A percentile compares a stretch with the other conserved stretches of the same genome.
Evolutionary conservation across 306 rosid species (phyloP).

Genomic region (Erythrophleum fordii): DNA sequence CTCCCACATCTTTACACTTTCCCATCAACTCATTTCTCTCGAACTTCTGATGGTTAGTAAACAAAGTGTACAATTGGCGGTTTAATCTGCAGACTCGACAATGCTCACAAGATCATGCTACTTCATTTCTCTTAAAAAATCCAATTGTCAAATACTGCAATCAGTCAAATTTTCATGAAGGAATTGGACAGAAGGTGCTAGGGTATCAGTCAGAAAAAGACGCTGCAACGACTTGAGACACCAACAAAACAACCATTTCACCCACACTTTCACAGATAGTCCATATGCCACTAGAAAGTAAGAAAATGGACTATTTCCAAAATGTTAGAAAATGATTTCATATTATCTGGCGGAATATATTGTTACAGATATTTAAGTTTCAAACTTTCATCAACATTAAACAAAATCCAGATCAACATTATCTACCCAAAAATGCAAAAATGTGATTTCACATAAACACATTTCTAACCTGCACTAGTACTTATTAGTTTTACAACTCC

Average conservation of each 20-base stretch:
- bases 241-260: background rate
- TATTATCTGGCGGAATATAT: background rate
- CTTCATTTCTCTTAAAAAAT: no score
- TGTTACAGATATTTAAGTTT: background rate
- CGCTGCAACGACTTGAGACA: background rate
- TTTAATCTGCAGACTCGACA: background rate
- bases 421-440: conserved; percentile 38
- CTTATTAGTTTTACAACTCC: conserved; percentile 51
- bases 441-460: conserved; percentile 25
- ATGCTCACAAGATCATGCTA: background rate
- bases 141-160: background rate
- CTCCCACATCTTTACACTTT: no score
- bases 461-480: conserved; percentile 41
- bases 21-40: no score
- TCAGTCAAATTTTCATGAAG: background rate
- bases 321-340: background rate
- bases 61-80: background rate
- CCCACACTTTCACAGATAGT: background rate
- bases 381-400: background rate
- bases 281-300: background rate
- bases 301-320: background rate
- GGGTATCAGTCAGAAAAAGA: background rate
- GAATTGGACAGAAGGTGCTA: background rate
- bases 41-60: background rate
- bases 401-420: conserved; percentile 20